Conservation (phyloP, 352 stramenopile species). For the Pythium pectinolyticum region DNA sequence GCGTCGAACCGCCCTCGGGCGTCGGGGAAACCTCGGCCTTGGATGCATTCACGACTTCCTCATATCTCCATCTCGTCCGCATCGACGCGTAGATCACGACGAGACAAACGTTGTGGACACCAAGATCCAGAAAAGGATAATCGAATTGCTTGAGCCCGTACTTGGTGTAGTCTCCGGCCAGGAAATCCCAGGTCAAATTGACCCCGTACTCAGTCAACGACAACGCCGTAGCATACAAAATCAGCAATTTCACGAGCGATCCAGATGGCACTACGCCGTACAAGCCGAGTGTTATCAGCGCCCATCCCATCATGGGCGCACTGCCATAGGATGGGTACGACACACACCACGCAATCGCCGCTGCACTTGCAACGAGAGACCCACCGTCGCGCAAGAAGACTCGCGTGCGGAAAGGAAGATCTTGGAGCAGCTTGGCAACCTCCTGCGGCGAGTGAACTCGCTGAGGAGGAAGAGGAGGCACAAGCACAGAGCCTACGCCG, state of each 20-base stretch:
- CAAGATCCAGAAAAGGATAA: slow-evolving; percentile 75
- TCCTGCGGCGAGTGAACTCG: not conserved
- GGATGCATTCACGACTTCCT: slow-evolving; percentile 51
- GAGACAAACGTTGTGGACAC: slow-evolving; percentile 71
- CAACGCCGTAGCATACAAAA: slow-evolving; percentile 58
- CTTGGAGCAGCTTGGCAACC: slow-evolving; percentile 43
- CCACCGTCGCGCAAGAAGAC: slow-evolving; percentile 72
- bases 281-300: slow-evolving; percentile 63
- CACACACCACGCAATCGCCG: slow-evolving; percentile 72
- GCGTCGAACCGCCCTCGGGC: not conserved
- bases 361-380: slow-evolving; percentile 63
- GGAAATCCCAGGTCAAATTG: slow-evolving; percentile 61
- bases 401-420: slow-evolving; percentile 62
- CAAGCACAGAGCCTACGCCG: too few relatives aligned
- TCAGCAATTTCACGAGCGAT: slow-evolving; percentile 58
- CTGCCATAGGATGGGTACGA: slow-evolving; percentile 84
- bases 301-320: slow-evolving; percentile 58
- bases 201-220: slow-evolving; percentile 62
- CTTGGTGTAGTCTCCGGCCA: slow-evolving; percentile 46
- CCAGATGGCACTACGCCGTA: slow-evolving; percentile 46
- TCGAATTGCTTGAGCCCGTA: slow-evolving; percentile 72
- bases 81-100: slow-evolving; percentile 81
- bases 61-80: slow-evolving; percentile 73
- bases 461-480: too few relatives aligned
- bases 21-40: slow-evolving; percentile 1